Percentiles rank a stretch among this genome's conserved stretches.
Conservation (phyloP, 352 stramenopile genomes). For the Peronospora destructor region DNA sequence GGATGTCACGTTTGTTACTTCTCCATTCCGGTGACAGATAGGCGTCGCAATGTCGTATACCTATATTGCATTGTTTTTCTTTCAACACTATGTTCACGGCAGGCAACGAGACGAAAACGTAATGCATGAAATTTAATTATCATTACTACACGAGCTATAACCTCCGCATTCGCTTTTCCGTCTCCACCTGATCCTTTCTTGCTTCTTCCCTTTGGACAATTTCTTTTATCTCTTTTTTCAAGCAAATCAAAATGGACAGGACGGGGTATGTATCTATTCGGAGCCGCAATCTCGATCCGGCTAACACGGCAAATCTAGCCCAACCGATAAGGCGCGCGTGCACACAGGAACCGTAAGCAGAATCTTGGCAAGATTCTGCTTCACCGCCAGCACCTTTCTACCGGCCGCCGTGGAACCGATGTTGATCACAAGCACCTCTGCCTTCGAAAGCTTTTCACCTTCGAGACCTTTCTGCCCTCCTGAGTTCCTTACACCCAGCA, state of each 20-base stretch:
- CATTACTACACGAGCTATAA: too few relatives aligned
- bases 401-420: slow-evolving; percentile 99
- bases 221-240: slow-evolving; percentile 23
- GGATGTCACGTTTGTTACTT: slow-evolving; percentile 3
- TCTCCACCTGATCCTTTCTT: slow-evolving; percentile 30
- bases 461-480: too few relatives aligned
- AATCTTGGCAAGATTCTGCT: too few relatives aligned
- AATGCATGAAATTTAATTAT: slow-evolving; percentile 31
- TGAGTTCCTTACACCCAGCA: slow-evolving; percentile 35
- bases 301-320: slow-evolving; percentile 97
- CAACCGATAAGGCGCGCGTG: slow-evolving; percentile 95
- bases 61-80: slow-evolving; percentile 7
- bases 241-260: slow-evolving; percentile 13
- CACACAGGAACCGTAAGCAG: too few relatives aligned
- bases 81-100: background rate
- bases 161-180: slow-evolving; percentile 25
- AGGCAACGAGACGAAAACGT: slow-evolving; percentile 11
- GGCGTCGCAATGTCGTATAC: slow-evolving; percentile 15
- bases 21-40: slow-evolving; percentile 17
- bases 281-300: slow-evolving; percentile 88
- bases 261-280: slow-evolving; percentile 66
- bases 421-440: slow-evolving; percentile 91
- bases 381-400: slow-evolving; percentile 72
- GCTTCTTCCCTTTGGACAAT: slow-evolving; percentile 14
- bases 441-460: too few relatives aligned